A percentile compares a stretch with the other conserved stretches of the same genome.
Conservation (phyloP, 257 asterid genomes). For the Scutellaria barbata region DNA sequence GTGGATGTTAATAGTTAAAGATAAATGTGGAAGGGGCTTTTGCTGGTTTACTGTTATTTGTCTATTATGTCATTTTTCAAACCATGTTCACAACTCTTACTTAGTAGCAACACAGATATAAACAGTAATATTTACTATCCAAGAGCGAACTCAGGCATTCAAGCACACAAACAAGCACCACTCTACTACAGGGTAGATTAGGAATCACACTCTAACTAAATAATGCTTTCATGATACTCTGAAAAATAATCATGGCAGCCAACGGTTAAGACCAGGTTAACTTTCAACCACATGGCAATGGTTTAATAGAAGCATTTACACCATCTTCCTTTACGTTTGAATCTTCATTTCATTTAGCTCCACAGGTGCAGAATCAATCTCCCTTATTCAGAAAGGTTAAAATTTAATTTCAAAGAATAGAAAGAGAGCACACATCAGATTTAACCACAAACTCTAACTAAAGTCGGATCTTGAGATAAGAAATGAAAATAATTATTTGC, state of each 20-base stretch:
- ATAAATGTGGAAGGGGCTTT: neutral
- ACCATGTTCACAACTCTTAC: neutral
- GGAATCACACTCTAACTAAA: slow-evolving; percentile 10
- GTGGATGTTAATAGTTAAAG: slow-evolving; percentile 15
- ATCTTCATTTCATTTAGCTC: slow-evolving; percentile 1
- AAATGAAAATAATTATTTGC: neutral
- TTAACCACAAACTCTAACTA: neutral
- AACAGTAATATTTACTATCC: neutral
- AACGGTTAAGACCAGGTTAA: neutral
- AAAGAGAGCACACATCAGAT: neutral
- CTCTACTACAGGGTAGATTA: too few species aligned
- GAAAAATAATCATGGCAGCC: slow-evolving; percentile 1
- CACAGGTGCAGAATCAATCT: neutral
- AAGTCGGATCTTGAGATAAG: neutral
- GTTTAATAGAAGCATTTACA: neutral
- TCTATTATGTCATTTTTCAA: neutral
- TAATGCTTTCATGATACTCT: neutral
- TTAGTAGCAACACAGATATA: slow-evolving; percentile 14
- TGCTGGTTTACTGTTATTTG: slow-evolving; percentile 14
- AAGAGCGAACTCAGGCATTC: slow-evolving; percentile 9
- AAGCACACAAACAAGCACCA: neutral
- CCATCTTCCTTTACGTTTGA: neutral
- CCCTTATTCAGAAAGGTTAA: neutral
- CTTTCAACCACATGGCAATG: neutral
- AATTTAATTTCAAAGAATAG: neutral